Percentiles rank a stretch among this genome's conserved stretches.
phyloP scores from a whole-genome alignment of 768 basidiomycete species.

The Serendipita sp. region DNA sequence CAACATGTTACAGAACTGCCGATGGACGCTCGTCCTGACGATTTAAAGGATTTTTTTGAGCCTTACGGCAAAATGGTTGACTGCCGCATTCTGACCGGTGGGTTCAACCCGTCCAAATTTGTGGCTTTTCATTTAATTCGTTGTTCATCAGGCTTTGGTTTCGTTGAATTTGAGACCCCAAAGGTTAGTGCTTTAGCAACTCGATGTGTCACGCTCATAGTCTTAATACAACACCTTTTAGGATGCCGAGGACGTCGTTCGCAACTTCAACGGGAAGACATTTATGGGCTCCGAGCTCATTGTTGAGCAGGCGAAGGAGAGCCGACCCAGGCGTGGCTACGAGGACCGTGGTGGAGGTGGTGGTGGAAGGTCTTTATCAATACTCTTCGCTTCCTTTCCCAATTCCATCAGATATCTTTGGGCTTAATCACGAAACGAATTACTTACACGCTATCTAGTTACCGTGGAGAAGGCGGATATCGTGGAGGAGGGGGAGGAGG shows the following conservation, averaged over 20 bases:
- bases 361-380: slow-evolving; percentile 15
- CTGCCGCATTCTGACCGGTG: slow-evolving; percentile 89
- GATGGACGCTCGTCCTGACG: slow-evolving; percentile 63
- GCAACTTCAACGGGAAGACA: slow-evolving; percentile 69
- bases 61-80: slow-evolving; percentile 79
- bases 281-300: slow-evolving; percentile 91
- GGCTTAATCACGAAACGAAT: background rate
- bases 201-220: background rate
- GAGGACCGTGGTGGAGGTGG: slow-evolving; percentile 34
- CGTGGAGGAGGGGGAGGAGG: slow-evolving; percentile 7
- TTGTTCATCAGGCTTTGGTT: slow-evolving; percentile 60
- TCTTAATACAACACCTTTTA: slow-evolving; percentile 16
- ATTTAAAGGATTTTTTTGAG: slow-evolving; percentile 78
- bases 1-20: slow-evolving; percentile 47
- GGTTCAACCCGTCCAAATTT: slow-evolving; percentile 15
- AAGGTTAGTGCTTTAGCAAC: slow-evolving; percentile 30
- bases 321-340: slow-evolving; percentile 69
- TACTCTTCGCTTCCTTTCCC: background rate
- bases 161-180: slow-evolving; percentile 84
- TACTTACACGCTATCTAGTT: slow-evolving; percentile 12
- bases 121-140: background rate
- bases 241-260: slow-evolving; percentile 91
- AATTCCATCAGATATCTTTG: background rate
- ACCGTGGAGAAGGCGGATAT: slow-evolving; percentile 11
- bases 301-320: slow-evolving; percentile 92